A percentile compares a stretch with the other conserved stretches of the same genome.
These are phyloP conservation scores for Scheffersomyces stipitis DNA, from an alignment of 805 yeast genomes.

Conservation along the genomic window DNA sequence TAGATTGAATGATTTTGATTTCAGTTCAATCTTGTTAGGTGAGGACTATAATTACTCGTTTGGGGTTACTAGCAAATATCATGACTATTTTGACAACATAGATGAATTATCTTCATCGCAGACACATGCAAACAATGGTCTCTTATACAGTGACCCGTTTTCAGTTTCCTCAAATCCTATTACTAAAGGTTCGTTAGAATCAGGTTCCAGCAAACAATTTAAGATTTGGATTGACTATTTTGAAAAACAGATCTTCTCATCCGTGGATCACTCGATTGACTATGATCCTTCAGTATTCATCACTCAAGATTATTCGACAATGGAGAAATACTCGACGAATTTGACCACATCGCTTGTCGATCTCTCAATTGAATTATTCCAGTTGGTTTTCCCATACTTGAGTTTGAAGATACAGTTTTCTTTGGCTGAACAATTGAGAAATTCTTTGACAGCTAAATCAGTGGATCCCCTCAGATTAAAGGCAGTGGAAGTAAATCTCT, in stretches of 20 bases:
- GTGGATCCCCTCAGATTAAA: conserved; percentile 31
- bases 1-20: conserved; percentile 24
- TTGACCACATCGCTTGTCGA: conserved; percentile 57
- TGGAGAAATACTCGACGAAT: conserved; percentile 22
- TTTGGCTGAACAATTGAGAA: conserved; percentile 74
- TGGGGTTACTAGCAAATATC: conserved; percentile 55
- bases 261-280: conserved; percentile 27
- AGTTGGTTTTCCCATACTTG: conserved; percentile 66
- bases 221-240: conserved; percentile 33
- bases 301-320: conserved; percentile 23
- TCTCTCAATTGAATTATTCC: conserved; percentile 73
- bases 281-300: conserved; percentile 33
- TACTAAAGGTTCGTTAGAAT: conserved; percentile 1
- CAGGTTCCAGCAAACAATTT: conserved; percentile 4
- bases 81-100: conserved; percentile 22
- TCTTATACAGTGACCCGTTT: conserved; percentile 10
- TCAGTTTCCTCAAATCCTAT: conserved; percentile 13
- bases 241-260: conserved; percentile 21
- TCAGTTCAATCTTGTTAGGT: conserved; percentile 32
- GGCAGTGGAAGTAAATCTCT: conserved; percentile 60
- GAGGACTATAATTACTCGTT: conserved; percentile 50
- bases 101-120: conserved; percentile 27
- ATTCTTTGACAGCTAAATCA: conserved; percentile 41
- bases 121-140: conserved; percentile 1
- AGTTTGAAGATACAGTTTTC: conserved; percentile 83